Evolutionary conservation across 352 stramenopile genomes (phyloP).

Genomic region (Phytophthora syringae): DNA sequence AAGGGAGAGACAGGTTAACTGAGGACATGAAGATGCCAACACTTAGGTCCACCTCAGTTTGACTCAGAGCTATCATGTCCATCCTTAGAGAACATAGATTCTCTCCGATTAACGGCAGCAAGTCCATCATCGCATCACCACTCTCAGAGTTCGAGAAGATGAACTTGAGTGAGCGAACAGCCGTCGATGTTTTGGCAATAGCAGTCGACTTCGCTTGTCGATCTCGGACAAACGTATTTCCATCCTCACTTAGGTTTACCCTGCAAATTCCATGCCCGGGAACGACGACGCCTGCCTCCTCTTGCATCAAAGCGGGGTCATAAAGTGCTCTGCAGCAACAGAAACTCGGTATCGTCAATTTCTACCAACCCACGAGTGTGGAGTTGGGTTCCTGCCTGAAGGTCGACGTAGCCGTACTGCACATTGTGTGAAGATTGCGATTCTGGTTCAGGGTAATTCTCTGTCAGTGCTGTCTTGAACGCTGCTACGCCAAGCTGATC

Average conservation of each 20-base stretch:
- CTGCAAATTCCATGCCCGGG: constrained; percentile 1
- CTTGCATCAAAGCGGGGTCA: background rate
- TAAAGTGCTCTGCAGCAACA: background rate
- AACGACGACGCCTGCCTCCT: background rate
- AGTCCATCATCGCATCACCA: background rate
- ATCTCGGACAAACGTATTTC: background rate
- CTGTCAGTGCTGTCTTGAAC: background rate
- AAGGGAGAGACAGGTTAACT: background rate
- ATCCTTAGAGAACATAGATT: background rate
- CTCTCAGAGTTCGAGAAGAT: background rate
- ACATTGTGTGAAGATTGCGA: background rate
- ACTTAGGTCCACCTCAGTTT: background rate
- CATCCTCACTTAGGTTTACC: background rate
- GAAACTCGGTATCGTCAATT: background rate
- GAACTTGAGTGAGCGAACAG: background rate
- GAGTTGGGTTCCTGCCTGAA: background rate
- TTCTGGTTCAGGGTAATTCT: background rate
- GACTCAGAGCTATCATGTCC: background rate
- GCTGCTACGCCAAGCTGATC: background rate
- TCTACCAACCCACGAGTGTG: background rate
- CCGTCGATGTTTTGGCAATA: background rate
- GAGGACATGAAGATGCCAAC: background rate
- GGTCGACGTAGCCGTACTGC: background rate
- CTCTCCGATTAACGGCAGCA: background rate
- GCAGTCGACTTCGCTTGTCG: background rate